Percentiles rank a stretch among this genome's conserved stretches.
Conservation (phyloP, 176 grass and related monocot genomes). For the Puya raimondii region DNA sequence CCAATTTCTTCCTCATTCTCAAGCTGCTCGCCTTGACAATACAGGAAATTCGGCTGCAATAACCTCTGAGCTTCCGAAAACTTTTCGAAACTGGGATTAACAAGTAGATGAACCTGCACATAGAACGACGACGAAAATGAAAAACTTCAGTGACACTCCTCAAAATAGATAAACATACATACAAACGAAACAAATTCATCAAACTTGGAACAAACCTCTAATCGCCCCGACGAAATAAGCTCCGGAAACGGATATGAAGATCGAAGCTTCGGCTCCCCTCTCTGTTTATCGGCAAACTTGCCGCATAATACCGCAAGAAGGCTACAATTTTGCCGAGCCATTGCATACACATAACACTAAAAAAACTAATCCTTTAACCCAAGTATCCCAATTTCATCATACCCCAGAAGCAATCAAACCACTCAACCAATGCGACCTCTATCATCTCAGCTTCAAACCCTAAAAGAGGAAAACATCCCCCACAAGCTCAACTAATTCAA, state of each 20-base stretch:
- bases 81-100: conserved; percentile 49
- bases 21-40: conserved; percentile 48
- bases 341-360: conserved; percentile 4
- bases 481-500: background rate
- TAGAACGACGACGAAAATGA: background rate
- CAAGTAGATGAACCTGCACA: conserved; percentile 50
- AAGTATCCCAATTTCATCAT: conserved; percentile 8
- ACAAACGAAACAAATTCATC: background rate
- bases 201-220: conserved; percentile 31
- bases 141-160: background rate
- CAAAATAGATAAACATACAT: background rate
- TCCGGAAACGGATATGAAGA: conserved; percentile 41
- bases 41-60: conserved; percentile 47
- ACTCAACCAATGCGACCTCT: background rate
- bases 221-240: conserved; percentile 31
- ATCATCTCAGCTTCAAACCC: conserved; percentile 14
- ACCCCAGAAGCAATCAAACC: background rate
- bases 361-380: background rate
- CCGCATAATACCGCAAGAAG: conserved; percentile 49
- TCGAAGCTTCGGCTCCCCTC: conserved; percentile 16
- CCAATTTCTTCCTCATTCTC: conserved; percentile 60
- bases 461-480: conserved; percentile 5
- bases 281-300: conserved; percentile 18
- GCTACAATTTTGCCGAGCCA: conserved; percentile 33
- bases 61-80: conserved; percentile 33